Evolutionary conservation across 352 stramenopile genomes (phyloP), one percentile per base, ranked within the genome.

Genomic region (Plasmopara halstedii): DNA sequence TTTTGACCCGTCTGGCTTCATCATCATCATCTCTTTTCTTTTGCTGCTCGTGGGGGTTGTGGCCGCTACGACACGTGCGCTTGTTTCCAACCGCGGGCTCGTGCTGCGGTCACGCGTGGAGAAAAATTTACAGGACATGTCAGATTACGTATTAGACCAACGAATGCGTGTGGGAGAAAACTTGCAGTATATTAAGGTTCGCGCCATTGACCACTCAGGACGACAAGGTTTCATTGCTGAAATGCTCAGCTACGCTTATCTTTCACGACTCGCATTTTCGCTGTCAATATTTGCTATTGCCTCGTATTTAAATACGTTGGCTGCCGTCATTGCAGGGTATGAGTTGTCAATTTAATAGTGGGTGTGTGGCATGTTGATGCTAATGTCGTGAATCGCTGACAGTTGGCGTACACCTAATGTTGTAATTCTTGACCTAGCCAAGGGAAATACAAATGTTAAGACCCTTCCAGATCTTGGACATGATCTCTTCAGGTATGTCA

Each of bases 221-320:
- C 78, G 74, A 15, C 76, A 89, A 58, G 82, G 82, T 21, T 93
- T 93, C 56, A 85, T 91, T 51, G 67, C 70, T 36, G 79, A 93
- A 64, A 93, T 93, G 82, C 67, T 91, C 42, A 91, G 79, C 69
- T 87, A 80, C 50, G 75, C 80, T 14, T 93, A 93, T 54, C 65
- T 93, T 17, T 91, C 79, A 25, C 67, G 82, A 2, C 70, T 93
- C 25, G 79, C 73, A 13, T 88, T 91, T 46, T 86, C 82, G 33
- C 62, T 89, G 50, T 71, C 54, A 3, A 64, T 90, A 36, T 86
- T 89, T 46, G 59, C 71, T 13, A 62, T 90, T 21, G 76, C 82
- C 13, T 88, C 78, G 38, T 93, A 93, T 26, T 55, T 93, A 20
- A 93, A 93, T 44, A 83, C 79, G 19, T 53, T 93, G 17, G 82